A percentile compares a stretch with the other conserved stretches of the same genome.
Conservation (phyloP, 2,329 filamentous ascomycete genomes). For the Nemania sp. region DNA sequence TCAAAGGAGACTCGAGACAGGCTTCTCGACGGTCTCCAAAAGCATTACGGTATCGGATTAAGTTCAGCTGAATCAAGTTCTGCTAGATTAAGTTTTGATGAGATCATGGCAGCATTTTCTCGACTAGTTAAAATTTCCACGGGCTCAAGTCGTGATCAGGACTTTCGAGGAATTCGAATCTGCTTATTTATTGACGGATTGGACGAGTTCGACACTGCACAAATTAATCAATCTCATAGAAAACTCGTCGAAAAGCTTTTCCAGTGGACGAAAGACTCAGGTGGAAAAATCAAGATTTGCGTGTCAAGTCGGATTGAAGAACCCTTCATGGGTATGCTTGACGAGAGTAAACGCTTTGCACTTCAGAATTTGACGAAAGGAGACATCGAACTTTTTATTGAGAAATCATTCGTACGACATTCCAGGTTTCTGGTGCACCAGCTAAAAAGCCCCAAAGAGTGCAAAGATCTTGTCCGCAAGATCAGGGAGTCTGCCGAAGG, state of each 20-base stretch:
- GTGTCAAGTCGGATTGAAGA: constrained; percentile 15
- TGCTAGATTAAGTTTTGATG: no score
- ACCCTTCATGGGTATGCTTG: constrained; percentile 19
- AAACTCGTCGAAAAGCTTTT: constrained; percentile 6
- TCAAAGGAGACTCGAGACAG: neutral
- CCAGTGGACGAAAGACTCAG: constrained; percentile 4
- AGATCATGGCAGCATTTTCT: constrained; percentile 15
- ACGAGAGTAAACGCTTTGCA: constrained; percentile 3
- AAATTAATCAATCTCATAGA: constrained; percentile 7
- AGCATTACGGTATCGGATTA: neutral
- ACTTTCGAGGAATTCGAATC: constrained; percentile 15
- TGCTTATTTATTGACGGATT: constrained; percentile 25
- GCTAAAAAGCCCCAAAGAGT: neutral
- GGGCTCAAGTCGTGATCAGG: neutral
- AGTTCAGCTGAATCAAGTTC: no score
- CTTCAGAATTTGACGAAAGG: constrained; percentile 3
- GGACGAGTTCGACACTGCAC: constrained; percentile 16
- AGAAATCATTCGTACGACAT: neutral
- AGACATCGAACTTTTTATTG: constrained; percentile 9
- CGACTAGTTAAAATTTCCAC: constrained; percentile 1
- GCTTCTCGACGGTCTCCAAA: constrained; percentile 2
- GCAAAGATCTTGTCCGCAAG: neutral
- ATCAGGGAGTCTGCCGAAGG: constrained; percentile 6
- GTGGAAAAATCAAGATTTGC: constrained; percentile 18
- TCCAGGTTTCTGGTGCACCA: neutral